These are phyloP conservation scores for Maudiozyma humilis DNA, from an alignment of 1,139 yeast species.

Conservation along the genomic window DNA sequence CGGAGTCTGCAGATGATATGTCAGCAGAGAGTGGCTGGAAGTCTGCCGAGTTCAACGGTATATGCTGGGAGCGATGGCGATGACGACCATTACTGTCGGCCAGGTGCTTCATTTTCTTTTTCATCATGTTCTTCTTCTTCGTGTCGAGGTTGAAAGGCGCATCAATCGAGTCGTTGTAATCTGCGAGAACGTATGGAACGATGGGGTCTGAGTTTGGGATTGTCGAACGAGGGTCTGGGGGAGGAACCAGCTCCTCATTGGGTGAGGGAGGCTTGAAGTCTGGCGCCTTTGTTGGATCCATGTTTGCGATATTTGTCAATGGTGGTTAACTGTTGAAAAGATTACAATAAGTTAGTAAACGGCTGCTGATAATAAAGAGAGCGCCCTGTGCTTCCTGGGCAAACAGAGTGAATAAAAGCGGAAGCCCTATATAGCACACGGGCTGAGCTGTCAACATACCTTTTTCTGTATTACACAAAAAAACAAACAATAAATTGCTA, in stretches of 20 bases:
- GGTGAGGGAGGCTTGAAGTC: slow-evolving; percentile 66
- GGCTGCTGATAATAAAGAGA: too few species aligned
- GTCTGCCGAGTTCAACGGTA: slow-evolving; percentile 39
- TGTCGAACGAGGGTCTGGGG: slow-evolving; percentile 57
- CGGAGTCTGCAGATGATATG: slow-evolving; percentile 29
- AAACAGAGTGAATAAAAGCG: too few species aligned
- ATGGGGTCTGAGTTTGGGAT: slow-evolving; percentile 75
- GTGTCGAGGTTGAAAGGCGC: slow-evolving; percentile 53
- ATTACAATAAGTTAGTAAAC: too few species aligned
- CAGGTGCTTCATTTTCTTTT: neutral
- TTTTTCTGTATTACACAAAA: too few species aligned
- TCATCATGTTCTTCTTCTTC: slow-evolving; percentile 1
- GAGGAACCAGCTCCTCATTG: slow-evolving; percentile 52
- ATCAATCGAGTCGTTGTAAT: slow-evolving; percentile 59
- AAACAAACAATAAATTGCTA: too few species aligned
- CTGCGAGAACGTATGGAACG: slow-evolving; percentile 68
- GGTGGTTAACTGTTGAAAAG: too few species aligned
- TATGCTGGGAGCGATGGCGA: slow-evolving; percentile 17
- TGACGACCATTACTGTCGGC: neutral
- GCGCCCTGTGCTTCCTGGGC: too few species aligned
- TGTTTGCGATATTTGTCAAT: slow-evolving; percentile 21
- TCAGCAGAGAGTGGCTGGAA: slow-evolving; percentile 40
- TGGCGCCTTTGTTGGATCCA: slow-evolving; percentile 81
- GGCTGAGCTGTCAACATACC: too few species aligned
- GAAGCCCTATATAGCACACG: too few species aligned